Percentiles rank a stretch among this genome's conserved stretches.
phyloP scores from a whole-genome alignment of 2,329 filamentous ascomycete species.

The Penicillium paneum region DNA sequence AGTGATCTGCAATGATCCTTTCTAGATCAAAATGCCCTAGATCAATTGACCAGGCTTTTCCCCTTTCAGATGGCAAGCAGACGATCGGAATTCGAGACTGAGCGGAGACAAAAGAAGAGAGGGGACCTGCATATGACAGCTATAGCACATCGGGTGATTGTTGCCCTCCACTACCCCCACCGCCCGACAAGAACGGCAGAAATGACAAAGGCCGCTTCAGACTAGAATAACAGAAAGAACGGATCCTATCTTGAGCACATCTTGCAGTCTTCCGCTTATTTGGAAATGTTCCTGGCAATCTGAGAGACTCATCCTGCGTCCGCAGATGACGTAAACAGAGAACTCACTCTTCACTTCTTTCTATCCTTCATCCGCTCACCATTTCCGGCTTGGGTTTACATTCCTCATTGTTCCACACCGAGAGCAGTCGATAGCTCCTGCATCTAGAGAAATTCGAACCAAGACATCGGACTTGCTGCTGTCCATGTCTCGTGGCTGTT shows the following conservation, averaged over 20 bases:
- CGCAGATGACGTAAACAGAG: slow-evolving; percentile 10
- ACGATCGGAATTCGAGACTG: not conserved
- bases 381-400: slow-evolving; percentile 24
- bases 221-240: slow-evolving; percentile 24
- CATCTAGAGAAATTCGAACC: not conserved
- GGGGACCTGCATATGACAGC: slow-evolving; percentile 10
- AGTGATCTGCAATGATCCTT: not conserved
- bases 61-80: not conserved
- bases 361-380: slow-evolving; percentile 14
- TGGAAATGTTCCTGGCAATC: slow-evolving; percentile 6
- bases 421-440: slow-evolving; percentile 7
- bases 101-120: not conserved
- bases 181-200: slow-evolving; percentile 24
- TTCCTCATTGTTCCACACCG: slow-evolving; percentile 16
- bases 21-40: too few species aligned
- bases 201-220: slow-evolving; percentile 9
- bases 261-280: slow-evolving; percentile 3
- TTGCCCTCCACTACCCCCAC: slow-evolving; percentile 25
- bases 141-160: slow-evolving; percentile 14
- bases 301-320: slow-evolving; percentile 10
- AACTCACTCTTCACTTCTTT: not conserved
- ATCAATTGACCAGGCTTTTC: not conserved
- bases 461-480: not conserved
- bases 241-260: not conserved
- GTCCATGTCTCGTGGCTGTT: slow-evolving; percentile 14